phyloP scores from a whole-genome alignment of 1,284 basidiomycete species.

The Microbotryomycetes sp. region DNA sequence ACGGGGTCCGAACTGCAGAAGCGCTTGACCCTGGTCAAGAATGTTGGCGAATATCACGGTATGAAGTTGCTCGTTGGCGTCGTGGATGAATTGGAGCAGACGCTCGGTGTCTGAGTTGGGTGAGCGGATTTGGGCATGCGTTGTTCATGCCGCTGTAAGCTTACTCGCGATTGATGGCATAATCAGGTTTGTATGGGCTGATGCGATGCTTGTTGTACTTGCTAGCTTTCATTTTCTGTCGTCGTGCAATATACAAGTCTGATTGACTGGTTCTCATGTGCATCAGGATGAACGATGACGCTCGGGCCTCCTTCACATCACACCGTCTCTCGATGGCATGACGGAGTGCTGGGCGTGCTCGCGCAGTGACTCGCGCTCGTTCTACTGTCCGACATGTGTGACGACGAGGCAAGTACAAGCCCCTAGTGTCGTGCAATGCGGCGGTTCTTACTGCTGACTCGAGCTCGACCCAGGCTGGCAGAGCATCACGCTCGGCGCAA shows the following conservation, averaged over 20 bases:
- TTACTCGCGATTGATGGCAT: neutral
- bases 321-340: neutral
- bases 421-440: neutral
- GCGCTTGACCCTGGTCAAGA: constrained; percentile 27
- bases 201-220: neutral
- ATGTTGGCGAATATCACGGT: constrained; percentile 33
- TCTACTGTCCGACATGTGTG: neutral
- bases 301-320: neutral
- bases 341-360: neutral
- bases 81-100: constrained; percentile 3
- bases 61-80: constrained; percentile 21
- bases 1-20: constrained; percentile 22
- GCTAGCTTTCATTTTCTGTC: neutral
- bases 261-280: neutral
- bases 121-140: too few species aligned
- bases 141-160: too few species aligned
- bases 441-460: neutral
- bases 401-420: neutral
- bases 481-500: constrained; percentile 13
- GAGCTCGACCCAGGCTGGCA: constrained; percentile 5
- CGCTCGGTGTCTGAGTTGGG: neutral
- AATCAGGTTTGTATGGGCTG: neutral
- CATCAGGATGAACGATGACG: neutral
- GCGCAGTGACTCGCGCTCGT: neutral
- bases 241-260: too few species aligned